phyloP scores from a whole-genome alignment of 2,329 filamentous ascomycete species.

The Xylariaceae sp. region DNA sequence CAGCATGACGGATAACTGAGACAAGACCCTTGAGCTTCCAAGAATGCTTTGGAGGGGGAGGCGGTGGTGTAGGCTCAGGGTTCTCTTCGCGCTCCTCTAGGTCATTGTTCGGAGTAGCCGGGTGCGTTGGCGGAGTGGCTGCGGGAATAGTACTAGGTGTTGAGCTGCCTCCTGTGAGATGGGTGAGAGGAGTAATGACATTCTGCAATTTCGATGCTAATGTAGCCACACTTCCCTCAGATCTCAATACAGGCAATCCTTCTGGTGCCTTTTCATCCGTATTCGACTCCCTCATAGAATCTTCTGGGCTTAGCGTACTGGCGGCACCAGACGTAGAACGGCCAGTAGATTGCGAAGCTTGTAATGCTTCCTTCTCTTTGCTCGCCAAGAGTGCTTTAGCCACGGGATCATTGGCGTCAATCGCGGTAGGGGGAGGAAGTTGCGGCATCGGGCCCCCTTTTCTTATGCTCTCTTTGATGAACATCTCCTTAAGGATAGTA shows the following conservation, averaged over 20 bases:
- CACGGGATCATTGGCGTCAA: conserved; percentile 37
- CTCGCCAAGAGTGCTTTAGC: conserved; percentile 26
- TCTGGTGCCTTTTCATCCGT: conserved; percentile 23
- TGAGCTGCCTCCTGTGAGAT: conserved; percentile 29
- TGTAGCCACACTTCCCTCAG: conserved; percentile 24
- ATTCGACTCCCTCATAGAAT: conserved; percentile 16
- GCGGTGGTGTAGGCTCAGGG: conserved; percentile 50
- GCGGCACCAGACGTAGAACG: conserved; percentile 19
- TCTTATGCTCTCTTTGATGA: conserved; percentile 70
- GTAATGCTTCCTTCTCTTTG: conserved; percentile 39
- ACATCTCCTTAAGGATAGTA: conserved; percentile 79
- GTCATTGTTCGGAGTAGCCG: conserved; percentile 35
- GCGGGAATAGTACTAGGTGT: conserved; percentile 33
- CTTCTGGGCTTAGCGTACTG: conserved; percentile 18
- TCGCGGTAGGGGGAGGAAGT: conserved; percentile 44
- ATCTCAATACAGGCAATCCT: conserved; percentile 19
- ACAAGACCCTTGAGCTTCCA: conserved; percentile 99
- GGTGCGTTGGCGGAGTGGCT: conserved; percentile 36
- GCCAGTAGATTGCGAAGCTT: conserved; percentile 16
- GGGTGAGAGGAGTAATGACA: conserved; percentile 32
- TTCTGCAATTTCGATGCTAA: conserved; percentile 34
- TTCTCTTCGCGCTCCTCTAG: conserved; percentile 24
- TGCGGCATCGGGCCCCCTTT: conserved; percentile 56
- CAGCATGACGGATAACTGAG: conserved; percentile 90
- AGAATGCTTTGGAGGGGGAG: conserved; percentile 75